Base-by-base conservation (phyloP, 2,329 filamentous ascomycete genomes). In the Claviceps quebecensis region DNA sequence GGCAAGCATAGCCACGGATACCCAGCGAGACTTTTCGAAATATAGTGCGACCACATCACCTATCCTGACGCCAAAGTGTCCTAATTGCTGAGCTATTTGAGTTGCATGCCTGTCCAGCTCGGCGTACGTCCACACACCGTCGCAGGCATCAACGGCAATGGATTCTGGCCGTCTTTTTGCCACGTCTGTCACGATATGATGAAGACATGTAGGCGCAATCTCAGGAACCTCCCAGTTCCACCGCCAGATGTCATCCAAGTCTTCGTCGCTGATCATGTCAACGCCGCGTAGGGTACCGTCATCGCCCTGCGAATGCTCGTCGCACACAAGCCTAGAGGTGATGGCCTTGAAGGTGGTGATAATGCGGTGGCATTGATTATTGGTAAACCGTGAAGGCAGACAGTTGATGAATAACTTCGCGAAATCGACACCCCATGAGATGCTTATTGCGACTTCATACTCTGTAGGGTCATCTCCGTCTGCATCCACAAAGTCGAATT, bases 371-470 rank as follows among this genome's bases (percentile, higher is more conserved):
- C 44, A 38, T 17, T 48, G 50, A 2, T 48, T 38, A 48, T 52
- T 52, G 8, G 34, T 52, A 13, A 41, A 48, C 16, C 37, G 23
- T 7, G 50, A 45, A n/a, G 49, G 49, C 5, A 45, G 22, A 19
- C 49, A 50, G 9, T 50, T 50, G 34, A 50, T 50, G 41, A 40
- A 50, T 3, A 45, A 29, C 5, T 23, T 39, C 23, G 50, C 40
- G 16, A 23, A 8, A n/a, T 37, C 29, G n/a, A n/a, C 17, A 13
- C 45, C 45, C n/a, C 43, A 19, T 44, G 47, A 44, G 8, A 49
- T 17, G 45, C 61, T 60, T 47, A 64, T 55, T 0, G 61, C 57
- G 4, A 62, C 55, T 7, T 56, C 57, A 37, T 60, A 63, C 47
- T 64, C 61, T 46, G 57, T 61, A 0, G 60, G 50, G 16, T 58